Evolutionary conservation across 208 protist species (phyloP).

Genomic region (Leishmania major): DNA sequence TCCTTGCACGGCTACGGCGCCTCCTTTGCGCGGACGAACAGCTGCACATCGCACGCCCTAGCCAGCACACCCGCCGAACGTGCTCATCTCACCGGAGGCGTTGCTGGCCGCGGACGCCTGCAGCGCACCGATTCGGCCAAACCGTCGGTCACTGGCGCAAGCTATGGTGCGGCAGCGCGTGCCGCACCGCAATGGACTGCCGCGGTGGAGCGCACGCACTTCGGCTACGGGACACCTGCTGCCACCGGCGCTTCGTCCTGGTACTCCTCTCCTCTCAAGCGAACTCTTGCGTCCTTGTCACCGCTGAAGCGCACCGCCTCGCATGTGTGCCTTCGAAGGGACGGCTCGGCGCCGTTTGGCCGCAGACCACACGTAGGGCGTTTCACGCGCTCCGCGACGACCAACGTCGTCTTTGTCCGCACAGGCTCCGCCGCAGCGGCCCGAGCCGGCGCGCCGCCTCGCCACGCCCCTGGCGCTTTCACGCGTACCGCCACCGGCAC

Average conservation of each 20-base stretch:
- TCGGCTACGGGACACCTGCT: neutral
- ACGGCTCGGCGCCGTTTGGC: slow-evolving; percentile 11
- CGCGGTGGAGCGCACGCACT: slow-evolving; percentile 23
- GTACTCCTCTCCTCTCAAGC: neutral
- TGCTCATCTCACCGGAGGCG: neutral
- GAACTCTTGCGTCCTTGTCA: slow-evolving; percentile 2
- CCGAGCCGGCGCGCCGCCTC: neutral
- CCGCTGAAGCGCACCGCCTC: slow-evolving; percentile 37
- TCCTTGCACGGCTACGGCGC: neutral
- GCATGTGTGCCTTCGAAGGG: neutral
- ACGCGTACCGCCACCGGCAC: slow-evolving; percentile 39
- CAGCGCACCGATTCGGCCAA: slow-evolving; percentile 26
- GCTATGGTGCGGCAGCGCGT: neutral
- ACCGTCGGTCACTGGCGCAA: neutral
- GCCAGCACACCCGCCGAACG: slow-evolving; percentile 13
- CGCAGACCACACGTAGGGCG: slow-evolving; percentile 9
- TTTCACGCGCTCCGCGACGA: slow-evolving; percentile 26
- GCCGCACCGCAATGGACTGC: neutral
- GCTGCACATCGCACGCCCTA: slow-evolving; percentile 10
- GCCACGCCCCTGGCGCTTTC: neutral
- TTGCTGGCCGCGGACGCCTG: slow-evolving; percentile 4
- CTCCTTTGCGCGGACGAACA: slow-evolving; percentile 23
- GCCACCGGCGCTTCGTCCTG: neutral
- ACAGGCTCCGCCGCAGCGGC: slow-evolving; percentile 3
- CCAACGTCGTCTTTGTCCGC: slow-evolving; percentile 12